These are phyloP conservation scores for Dittrichia graveolens DNA, from an alignment of 129 eudicot genomes.

Conservation along the genomic window DNA sequence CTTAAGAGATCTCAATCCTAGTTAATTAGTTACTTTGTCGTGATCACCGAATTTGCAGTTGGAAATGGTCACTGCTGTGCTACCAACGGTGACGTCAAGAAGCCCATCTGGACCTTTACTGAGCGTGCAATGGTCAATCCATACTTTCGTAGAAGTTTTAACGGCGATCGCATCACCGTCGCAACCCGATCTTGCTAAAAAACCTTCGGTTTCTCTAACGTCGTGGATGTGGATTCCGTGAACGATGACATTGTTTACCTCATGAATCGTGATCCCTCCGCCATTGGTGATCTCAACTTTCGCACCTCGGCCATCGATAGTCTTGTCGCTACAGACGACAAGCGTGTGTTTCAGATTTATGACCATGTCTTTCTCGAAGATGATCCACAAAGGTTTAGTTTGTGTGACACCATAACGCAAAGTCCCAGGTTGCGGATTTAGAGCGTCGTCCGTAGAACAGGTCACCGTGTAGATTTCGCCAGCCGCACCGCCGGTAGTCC, in stretches of 20 bases:
- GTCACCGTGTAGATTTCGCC: slow-evolving; percentile 61
- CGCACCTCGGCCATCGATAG: slow-evolving; percentile 77
- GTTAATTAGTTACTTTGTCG: slow-evolving; percentile 42
- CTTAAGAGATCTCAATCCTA: not conserved
- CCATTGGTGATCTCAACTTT: slow-evolving; percentile 66
- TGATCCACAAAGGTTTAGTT: slow-evolving; percentile 68
- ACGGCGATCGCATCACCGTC: slow-evolving; percentile 69
- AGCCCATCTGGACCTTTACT: slow-evolving; percentile 58
- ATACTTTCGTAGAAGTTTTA: slow-evolving; percentile 45
- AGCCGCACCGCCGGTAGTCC: slow-evolving; percentile 56
- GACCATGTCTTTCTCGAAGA: slow-evolving; percentile 49
- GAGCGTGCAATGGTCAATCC: slow-evolving; percentile 76
- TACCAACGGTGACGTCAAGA: slow-evolving; percentile 61
- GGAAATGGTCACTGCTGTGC: slow-evolving; percentile 68
- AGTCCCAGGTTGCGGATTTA: slow-evolving; percentile 60
- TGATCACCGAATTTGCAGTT: slow-evolving; percentile 66
- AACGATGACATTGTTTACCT: slow-evolving; percentile 55
- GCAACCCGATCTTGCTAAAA: slow-evolving; percentile 48
- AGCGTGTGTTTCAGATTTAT: slow-evolving; percentile 56
- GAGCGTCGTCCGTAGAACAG: slow-evolving; percentile 50
- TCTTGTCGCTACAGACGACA: slow-evolving; percentile 50
- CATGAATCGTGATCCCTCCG: slow-evolving; percentile 54
- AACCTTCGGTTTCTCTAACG: slow-evolving; percentile 43
- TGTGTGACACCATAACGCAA: slow-evolving; percentile 67
- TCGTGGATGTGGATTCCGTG: slow-evolving; percentile 62